Base-by-base conservation (phyloP, 768 basidiomycete species). In the Suillus clintonianus region DNA sequence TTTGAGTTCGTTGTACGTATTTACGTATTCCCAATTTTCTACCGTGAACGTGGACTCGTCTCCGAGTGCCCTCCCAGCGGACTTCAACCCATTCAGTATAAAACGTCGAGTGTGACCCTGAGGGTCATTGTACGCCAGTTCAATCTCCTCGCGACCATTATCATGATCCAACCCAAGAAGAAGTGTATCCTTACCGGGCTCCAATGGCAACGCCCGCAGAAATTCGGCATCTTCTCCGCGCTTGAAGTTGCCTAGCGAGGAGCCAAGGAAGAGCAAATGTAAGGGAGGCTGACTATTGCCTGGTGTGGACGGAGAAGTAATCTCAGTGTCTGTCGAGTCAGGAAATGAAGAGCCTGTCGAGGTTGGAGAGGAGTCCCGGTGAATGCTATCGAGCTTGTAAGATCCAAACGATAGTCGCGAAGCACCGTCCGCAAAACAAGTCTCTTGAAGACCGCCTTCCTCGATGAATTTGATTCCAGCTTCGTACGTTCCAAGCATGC, bases 141-240 rank as follows among this genome's bases (percentile, higher is more conserved):
- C 92, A 61, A 99, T 90, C 65, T 84, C 79, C n/a, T 77, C 72
- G 61, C 82, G 82, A 42, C 84, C 84, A 67, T 92, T 90, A 72
- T 90, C 85, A 62, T 94, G 93, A 74, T 99, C 97, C 50, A 99
- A 78, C n/a, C 96, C 96, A 11, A 99, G 82, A 2, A 98, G 79
- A 9, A 98, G 81, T 0, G 93, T 97, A 73, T 97, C 96, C 2
- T 88, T 89, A 7, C 88, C 85, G 11, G 91, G 78, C 15, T 90
- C 86, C 30, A 98, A 80, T 5, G 95, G 95, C 34, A 98, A 78
- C 3, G 87, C 86, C 8, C 82, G 81, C 58, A 99, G 84, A 77
- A 99, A 98, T 0, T 82, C 76, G 0, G 82, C 83, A 10, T 89
- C 91, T 27, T 84, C 89, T 5, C 80, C 79, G 14, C 94, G 85